Evolutionary conservation across 805 yeast genomes (phyloP).

Genomic region (Nakazawaea pomicola): DNA sequence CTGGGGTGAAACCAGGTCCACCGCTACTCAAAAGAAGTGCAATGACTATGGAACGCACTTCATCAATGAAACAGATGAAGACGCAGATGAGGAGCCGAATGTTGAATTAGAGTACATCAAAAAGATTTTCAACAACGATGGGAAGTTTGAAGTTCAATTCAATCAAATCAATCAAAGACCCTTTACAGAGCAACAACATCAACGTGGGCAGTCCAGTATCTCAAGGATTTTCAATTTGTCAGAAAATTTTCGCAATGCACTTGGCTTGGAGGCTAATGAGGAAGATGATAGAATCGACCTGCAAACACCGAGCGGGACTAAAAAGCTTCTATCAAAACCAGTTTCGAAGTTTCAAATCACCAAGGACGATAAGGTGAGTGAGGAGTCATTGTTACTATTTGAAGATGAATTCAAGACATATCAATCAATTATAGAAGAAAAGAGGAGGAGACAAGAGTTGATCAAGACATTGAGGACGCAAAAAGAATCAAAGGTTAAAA

Average conservation of each 20-base stretch:
- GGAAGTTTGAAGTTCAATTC: slow-evolving; percentile 9
- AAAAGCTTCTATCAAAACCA: too few species aligned
- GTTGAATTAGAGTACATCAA: slow-evolving; percentile 10
- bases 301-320: too few species aligned
- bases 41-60: slow-evolving; percentile 12
- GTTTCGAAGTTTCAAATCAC: background rate
- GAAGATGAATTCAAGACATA: slow-evolving; percentile 36
- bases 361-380: slow-evolving; percentile 1
- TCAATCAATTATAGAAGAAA: slow-evolving; percentile 38
- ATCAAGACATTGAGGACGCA: slow-evolving; percentile 30
- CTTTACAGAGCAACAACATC: background rate
- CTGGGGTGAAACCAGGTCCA: too few species aligned
- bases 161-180: background rate
- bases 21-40: too few species aligned
- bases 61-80: background rate
- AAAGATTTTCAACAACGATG: slow-evolving; percentile 12
- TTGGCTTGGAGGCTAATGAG: too few species aligned
- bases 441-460: slow-evolving; percentile 30
- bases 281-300: too few species aligned
- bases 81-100: slow-evolving; percentile 6
- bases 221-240: slow-evolving; percentile 2
- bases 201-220: background rate
- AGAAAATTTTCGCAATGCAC: slow-evolving; percentile 7
- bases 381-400: slow-evolving; percentile 14
- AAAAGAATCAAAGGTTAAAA: slow-evolving; percentile 27